Percentiles rank a stretch among this genome's conserved stretches.
Conservation (phyloP, 148 eudicot species). For the Amaranthus hypochondriacus region DNA sequence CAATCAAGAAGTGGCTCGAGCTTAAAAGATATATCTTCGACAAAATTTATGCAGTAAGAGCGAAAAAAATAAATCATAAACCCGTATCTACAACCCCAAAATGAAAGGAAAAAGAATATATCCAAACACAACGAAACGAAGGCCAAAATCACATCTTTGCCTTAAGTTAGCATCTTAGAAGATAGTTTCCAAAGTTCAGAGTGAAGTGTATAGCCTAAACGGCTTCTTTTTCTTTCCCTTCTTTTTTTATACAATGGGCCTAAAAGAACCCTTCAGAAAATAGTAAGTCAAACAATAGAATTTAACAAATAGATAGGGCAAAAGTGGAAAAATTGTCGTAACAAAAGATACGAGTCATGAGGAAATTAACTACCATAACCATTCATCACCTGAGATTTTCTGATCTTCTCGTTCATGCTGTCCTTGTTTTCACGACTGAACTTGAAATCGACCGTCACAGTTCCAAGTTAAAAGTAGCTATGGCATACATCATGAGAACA, state of each 20-base stretch:
- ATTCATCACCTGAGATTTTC: conserved; percentile 18
- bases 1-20: background rate
- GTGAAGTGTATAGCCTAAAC: conserved; percentile 16
- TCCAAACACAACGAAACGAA: background rate
- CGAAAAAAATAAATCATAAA: background rate
- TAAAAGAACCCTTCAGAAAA: conserved; percentile 16
- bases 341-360: conserved; percentile 23
- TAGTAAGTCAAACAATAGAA: conserved; percentile 21
- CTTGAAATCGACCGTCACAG: conserved; percentile 19
- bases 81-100: conserved; percentile 15
- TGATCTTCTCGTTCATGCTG: conserved; percentile 1
- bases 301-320: conserved; percentile 15
- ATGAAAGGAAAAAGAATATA: background rate
- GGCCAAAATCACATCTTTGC: conserved; percentile 2
- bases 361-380: conserved; percentile 21
- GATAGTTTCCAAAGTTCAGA: conserved; percentile 5
- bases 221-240: conserved; percentile 2
- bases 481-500: conserved; percentile 11
- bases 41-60: conserved; percentile 2
- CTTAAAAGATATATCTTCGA: background rate
- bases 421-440: conserved; percentile 14
- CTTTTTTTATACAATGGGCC: conserved; percentile 26
- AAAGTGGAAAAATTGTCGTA: conserved; percentile 19
- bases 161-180: conserved; percentile 9
- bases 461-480: conserved; percentile 21